Base-by-base conservation (phyloP, 139 green algal species). In the Micromonas pusilla region DNA sequence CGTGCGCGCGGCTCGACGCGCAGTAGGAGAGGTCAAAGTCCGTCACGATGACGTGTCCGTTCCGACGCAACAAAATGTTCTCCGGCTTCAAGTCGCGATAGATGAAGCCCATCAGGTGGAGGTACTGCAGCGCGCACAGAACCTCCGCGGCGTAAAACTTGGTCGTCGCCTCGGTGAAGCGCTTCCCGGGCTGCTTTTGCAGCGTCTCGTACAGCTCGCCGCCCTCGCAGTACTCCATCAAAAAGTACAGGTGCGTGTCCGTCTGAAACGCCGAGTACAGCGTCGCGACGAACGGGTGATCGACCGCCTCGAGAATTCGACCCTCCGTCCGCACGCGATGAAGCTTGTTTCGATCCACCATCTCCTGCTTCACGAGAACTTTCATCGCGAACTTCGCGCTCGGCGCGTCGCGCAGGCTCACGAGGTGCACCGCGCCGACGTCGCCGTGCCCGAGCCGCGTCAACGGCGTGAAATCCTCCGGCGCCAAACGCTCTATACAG, bases 31-130 rank as follows among this genome's bases (percentile, higher is more conserved):
- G 89, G 85, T 99, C 95, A 78, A 99, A 99, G 82, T 99, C 95
- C 21, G 94, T 98, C 33, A 99, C 86, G 84, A 96, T 87, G 75
- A 96, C 85, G 87, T 99, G 95, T 36, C 96, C 96, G 31, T 82
- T 86, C 31, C 82, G 75, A 37, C 65, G 52, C 6, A 99, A 80
- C 72, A 98, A 85, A 75, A 99, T 95, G 88, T 99, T 99, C 87
- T 99, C 95, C 1, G 95, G 94, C 89, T 99, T 99, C 20, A 99
- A 87, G 82, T 99, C 96, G 5, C 94, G 82, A 84, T 99, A 99
- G 53, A 99, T 86, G 77, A 93, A 96, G 60, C 93, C 94, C 70
- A 92, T 88, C 52, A 97, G 85, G 85, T 99, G 95, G 54, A 99
- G 87, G 84, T 98, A 97, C 87, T 99, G 94, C 79, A 99, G 88